Base-by-base conservation (phyloP, 257 asterid species). In the Petrea volubilis region DNA sequence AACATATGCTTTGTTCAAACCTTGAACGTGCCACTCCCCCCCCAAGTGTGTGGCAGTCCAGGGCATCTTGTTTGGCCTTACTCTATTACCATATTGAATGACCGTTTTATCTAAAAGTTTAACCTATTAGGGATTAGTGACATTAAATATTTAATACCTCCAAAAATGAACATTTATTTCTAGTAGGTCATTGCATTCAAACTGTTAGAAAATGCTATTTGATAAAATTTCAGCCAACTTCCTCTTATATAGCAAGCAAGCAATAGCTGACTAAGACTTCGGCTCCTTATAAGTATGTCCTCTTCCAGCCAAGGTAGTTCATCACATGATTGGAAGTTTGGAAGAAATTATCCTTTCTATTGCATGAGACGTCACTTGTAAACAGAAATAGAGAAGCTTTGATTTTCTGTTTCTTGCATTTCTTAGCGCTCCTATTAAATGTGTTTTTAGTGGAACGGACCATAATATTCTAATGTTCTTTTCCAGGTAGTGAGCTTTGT, bases 361-460 rank as follows among this genome's bases (percentile, higher is more conserved):
- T 60, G 28, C 34, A 33, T 29, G 59, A 13, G 56, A 18, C 11
- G 24, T 9, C 17, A 44, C 1, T 44, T 47, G 49, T 52, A 12
- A 44, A 33, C 34, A 31, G 55, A 71, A 60, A 49, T 21, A 34
- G 17, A 34, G 38, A 64, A 49, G 50, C 24, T 50, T 27, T 11
- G 4, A 25, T 53, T 31, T 50, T 34, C 14, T 27, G 8, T 60
- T 31, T 49, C 18, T 40, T 38, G 24, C 12, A 1, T 51, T 63
- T 12, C 36, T n/a, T 12, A 41, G 18, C 27, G 20, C 23, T 21
- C 47, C 31, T 44, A 40, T 28, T 25, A 57, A 20, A 13, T 33
- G 52, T 71, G 64, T 6, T 46, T 29, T 23, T 60, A 53, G 31
- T 38, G 66, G n/a, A 68, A 69, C n/a, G 38, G 15, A 46, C 12